Evolutionary conservation across 2,329 filamentous ascomycete species (phyloP).

Genomic region (Microcyclospora pomicola): DNA sequence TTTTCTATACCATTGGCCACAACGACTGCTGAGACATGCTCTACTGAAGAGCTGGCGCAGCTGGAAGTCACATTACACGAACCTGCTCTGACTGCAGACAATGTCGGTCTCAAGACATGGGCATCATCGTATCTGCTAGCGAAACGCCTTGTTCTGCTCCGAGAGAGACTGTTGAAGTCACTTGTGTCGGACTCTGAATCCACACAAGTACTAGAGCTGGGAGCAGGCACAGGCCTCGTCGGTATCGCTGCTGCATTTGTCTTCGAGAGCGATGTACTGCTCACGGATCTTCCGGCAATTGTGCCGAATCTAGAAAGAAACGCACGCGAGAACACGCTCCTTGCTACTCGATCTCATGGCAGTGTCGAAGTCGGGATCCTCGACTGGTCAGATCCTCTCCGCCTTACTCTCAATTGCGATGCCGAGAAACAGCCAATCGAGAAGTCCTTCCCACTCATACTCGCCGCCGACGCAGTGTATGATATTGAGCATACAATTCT

Average conservation of each 20-base stretch:
- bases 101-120: slow-evolving; percentile 90
- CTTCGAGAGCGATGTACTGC: slow-evolving; percentile 50
- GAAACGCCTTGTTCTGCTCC: slow-evolving; percentile 43
- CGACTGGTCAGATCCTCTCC: slow-evolving; percentile 52
- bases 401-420: slow-evolving; percentile 15
- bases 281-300: slow-evolving; percentile 79
- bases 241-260: slow-evolving; percentile 70
- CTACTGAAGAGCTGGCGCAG: background rate
- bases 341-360: slow-evolving; percentile 43
- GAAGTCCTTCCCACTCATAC: slow-evolving; percentile 44
- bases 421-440: slow-evolving; percentile 2
- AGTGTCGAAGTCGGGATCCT: slow-evolving; percentile 50
- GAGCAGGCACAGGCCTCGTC: slow-evolving; percentile 81
- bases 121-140: slow-evolving; percentile 78
- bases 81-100: slow-evolving; percentile 75
- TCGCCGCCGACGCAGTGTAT: slow-evolving; percentile 80
- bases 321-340: slow-evolving; percentile 45
- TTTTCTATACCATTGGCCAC: slow-evolving; percentile 37
- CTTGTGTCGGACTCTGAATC: slow-evolving; percentile 2
- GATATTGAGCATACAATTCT: slow-evolving; percentile 67
- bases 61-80: slow-evolving; percentile 58
- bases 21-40: slow-evolving; percentile 2
- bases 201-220: slow-evolving; percentile 54
- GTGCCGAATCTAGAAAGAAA: slow-evolving; percentile 70
- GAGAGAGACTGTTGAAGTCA: slow-evolving; percentile 3